These are phyloP conservation scores for Kandelia obovata DNA, from an alignment of 345 rosid genomes.

Conservation along the genomic window DNA sequence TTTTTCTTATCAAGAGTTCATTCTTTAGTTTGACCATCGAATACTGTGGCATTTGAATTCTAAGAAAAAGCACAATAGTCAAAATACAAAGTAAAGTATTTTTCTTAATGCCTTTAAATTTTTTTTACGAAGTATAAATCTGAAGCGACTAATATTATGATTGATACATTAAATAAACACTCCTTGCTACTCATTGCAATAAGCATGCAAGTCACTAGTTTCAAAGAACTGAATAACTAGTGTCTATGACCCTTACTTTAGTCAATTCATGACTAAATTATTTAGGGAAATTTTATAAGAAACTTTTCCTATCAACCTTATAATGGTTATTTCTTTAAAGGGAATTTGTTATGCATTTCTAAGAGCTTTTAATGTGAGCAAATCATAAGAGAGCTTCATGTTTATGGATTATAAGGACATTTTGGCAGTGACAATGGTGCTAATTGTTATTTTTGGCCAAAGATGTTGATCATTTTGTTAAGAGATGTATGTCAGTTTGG, in stretches of 20 bases:
- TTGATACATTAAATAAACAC: neutral
- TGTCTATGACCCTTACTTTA: slow-evolving; percentile 1
- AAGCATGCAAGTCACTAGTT: slow-evolving; percentile 1
- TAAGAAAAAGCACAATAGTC: neutral
- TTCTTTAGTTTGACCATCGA: neutral
- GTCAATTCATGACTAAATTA: neutral
- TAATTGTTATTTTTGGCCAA: neutral
- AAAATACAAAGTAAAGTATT: neutral
- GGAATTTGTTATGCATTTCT: slow-evolving; percentile 3
- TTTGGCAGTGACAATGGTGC: slow-evolving; percentile 2
- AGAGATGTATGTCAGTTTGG: slow-evolving; percentile 2
- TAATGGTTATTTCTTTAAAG: slow-evolving; percentile 6
- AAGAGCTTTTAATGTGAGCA: neutral
- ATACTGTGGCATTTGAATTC: neutral
- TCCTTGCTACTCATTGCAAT: neutral
- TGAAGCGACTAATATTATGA: neutral
- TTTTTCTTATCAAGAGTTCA: neutral
- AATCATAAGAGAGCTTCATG: slow-evolving; percentile 7
- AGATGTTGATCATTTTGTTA: neutral
- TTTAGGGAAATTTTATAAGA: no score
- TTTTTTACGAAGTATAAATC: neutral
- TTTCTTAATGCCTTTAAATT: neutral
- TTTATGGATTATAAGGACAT: slow-evolving; percentile 3
- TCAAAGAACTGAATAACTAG: slow-evolving; percentile 9
- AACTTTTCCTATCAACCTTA: neutral